These are phyloP conservation scores for Chrysosporium queenslandicum DNA, from an alignment of 2,329 filamentous ascomycete genomes.

Conservation along the genomic window DNA sequence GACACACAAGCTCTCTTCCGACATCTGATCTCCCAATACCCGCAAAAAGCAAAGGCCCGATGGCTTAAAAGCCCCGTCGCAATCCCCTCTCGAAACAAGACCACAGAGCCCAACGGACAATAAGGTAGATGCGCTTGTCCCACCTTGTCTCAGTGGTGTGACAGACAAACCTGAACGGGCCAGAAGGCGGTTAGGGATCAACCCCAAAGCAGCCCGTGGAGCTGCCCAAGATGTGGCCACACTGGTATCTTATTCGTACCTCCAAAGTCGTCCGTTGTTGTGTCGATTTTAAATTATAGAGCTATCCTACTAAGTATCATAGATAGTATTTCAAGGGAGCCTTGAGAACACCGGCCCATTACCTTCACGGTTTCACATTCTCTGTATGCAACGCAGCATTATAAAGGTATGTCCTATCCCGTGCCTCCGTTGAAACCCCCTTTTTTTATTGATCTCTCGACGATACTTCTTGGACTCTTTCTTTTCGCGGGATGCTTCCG, in stretches of 20 bases:
- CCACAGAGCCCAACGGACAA: neutral
- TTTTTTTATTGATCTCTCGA: neutral
- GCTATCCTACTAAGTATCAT: no score
- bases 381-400: no score
- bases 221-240: no score
- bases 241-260: no score
- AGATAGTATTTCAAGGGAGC: no score
- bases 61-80: no score
- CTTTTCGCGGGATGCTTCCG: neutral
- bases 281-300: no score
- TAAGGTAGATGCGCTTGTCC: constrained; percentile 1
- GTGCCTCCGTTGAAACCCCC: neutral
- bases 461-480: neutral
- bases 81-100: neutral
- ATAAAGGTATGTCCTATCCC: no score
- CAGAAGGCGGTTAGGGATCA: neutral
- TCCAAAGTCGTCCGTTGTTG: no score
- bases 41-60: constrained; percentile 3
- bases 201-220: neutral
- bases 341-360: no score
- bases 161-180: neutral
- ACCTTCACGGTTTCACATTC: no score
- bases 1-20: neutral
- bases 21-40: constrained; percentile 5
- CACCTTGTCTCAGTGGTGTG: constrained; percentile 7